These are phyloP conservation scores for Fusarium sp. DNA, from an alignment of 2,329 filamentous ascomycete genomes.

Conservation along the genomic window DNA sequence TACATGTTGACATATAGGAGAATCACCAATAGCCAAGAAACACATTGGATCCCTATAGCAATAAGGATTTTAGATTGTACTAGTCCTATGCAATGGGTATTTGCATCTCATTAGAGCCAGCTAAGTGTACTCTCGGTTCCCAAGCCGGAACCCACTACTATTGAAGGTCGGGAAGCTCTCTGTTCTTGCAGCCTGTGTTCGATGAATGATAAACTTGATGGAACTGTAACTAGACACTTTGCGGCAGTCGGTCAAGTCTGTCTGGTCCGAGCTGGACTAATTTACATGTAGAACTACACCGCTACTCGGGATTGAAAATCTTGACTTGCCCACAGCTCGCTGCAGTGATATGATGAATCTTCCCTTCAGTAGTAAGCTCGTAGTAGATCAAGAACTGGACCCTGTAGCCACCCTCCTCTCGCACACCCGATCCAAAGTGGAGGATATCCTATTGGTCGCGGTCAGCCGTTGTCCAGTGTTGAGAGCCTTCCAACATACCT, in stretches of 20 bases:
- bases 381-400: constrained; percentile 1
- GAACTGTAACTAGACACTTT: background rate
- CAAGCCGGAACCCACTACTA: background rate
- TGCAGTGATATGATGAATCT: background rate
- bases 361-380: background rate
- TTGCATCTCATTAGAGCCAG: background rate
- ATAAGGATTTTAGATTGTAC: background rate
- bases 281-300: background rate
- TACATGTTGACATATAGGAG: background rate
- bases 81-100: background rate
- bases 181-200: background rate
- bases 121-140: background rate
- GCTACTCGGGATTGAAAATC: background rate
- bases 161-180: background rate
- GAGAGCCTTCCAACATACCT: background rate
- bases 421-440: background rate
- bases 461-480: background rate
- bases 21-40: background rate
- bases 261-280: background rate
- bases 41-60: background rate
- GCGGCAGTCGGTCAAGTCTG: background rate
- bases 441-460: background rate
- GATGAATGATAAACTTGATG: background rate
- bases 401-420: background rate
- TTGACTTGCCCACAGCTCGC: background rate